Evolutionary conservation across 2,329 filamentous ascomycete species (phyloP), one percentile per base, ranked within the genome.

Genomic region (Aureobasidium lini): DNA sequence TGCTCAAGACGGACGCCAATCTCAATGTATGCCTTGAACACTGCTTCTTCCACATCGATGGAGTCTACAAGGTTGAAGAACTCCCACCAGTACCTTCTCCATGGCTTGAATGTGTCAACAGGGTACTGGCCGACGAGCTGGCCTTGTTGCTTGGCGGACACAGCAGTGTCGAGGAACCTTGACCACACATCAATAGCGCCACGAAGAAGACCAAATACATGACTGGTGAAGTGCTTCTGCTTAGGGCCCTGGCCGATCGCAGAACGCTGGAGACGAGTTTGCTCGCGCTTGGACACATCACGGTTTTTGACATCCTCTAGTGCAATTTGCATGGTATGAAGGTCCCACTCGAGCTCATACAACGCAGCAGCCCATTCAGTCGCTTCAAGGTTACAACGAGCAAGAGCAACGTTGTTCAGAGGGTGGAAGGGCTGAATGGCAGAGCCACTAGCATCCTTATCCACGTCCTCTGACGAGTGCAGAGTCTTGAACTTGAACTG

Each of bases 11-110:
- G 46, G 6, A 42, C 39, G 29, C 69, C 40, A 64, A 77, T 66
- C 62, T 69, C 66, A 59, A 84, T 71, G 62, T 82, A 82, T 2
- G 79, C 78, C 62, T 82, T 78, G 62, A 84, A 81, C 9, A 76
- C 71, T 8, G 79, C 79, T 47, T 81, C 76, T 60, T 84, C 78
- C 44, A 84, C 74, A 28, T 72, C 69, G 5, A 66, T 66, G 9
- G 69, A 68, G 49, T 73, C 66, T 15, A 75, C 72, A 36, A 81
- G 67, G 42, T 68, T 63, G 42, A 79, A 71, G 34, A 84, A 71
- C 62, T 81, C 78, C 69, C 74, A 76, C 66, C 80, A 80, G 59
- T 81, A 75, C 4, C 65, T 64, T 13, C 65, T 64, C 29, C 74
- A 48, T 10, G 65, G 61, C 37, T 70, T 70, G 4, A 71, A 62